Base-by-base conservation (phyloP, 768 basidiomycete genomes). In the Pleurotus giganteus region DNA sequence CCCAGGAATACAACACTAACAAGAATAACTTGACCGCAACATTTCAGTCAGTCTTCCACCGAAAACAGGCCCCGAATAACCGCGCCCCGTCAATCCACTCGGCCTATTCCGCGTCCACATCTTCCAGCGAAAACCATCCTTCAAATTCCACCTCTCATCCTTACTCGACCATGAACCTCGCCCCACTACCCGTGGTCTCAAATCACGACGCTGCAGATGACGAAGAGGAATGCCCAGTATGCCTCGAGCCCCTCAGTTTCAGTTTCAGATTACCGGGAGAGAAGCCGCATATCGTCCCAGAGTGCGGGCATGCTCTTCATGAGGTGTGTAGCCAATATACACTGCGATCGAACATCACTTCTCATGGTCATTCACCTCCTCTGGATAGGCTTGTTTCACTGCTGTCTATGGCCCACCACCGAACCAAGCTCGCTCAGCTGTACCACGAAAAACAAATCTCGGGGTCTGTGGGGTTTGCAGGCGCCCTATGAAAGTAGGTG, bases 391-490 rank as follows among this genome's bases (percentile, higher is more conserved):
- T 13, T 99, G 97, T 70, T 98, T 98, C 69, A 91, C 86, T 13
- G 93, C 94, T 4, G 96, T 98, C 3, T 99, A 99, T 69, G 96
- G 95, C 12, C 91, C 91, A 4, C 86, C 89, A 9, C 85, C 87
- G 12, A 79, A 68, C 56, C 79, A 81, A 61, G 75, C 74, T 29
- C 81, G 73, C 62, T 71, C 78, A 47, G 67, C 84, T 49, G 68
- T 82, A 5, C 78, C 88, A 24, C 75, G 83, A 69, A 85, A 89
- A 72, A 76, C 89, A 43, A 88, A 91, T 65, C 75, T 97, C 21
- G 97, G 97, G 17, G 91, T 99, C 15, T 99, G 97, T 61, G 97
- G 97, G 34, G 94, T 98, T 2, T 99, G 97, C 67, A 80, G 97
- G 62, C 81, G 94, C 28, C 94, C 94, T 15, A 98, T 99, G 97